Conservation (phyloP, 345 rosid species). For the Iberis pinnata region DNA sequence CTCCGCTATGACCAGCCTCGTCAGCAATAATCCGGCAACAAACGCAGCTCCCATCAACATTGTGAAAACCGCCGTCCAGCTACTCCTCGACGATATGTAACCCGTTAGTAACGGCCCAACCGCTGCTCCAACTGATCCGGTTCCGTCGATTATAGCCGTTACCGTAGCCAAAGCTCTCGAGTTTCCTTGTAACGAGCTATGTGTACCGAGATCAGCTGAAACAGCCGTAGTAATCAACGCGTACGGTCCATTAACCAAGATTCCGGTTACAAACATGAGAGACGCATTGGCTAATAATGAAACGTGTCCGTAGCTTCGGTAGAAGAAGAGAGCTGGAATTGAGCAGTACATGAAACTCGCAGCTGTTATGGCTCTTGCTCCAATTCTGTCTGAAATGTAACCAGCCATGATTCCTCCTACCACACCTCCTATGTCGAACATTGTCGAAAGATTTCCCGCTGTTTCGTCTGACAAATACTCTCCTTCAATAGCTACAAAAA, state of each 20-base stretch:
- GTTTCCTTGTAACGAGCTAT: constrained; percentile 76
- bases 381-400: constrained; percentile 68
- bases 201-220: constrained; percentile 94
- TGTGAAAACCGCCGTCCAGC: constrained; percentile 84
- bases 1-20: constrained; percentile 72
- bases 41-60: constrained; percentile 93
- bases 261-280: constrained; percentile 75
- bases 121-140: constrained; percentile 96
- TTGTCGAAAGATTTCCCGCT: constrained; percentile 80
- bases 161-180: constrained; percentile 90
- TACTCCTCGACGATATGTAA: constrained; percentile 61
- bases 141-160: constrained; percentile 95
- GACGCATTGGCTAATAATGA: constrained; percentile 53
- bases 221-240: constrained; percentile 96
- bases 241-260: constrained; percentile 89
- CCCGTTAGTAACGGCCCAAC: constrained; percentile 89
- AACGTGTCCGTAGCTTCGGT: constrained; percentile 69
- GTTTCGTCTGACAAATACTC: constrained; percentile 62
- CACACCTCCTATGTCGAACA: constrained; percentile 93
- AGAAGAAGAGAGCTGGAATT: constrained; percentile 79
- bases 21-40: constrained; percentile 67
- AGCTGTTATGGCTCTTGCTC: constrained; percentile 88
- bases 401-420: constrained; percentile 94
- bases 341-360: constrained; percentile 90
- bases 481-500: constrained; percentile 69